Evolutionary conservation across 78 protist genomes (phyloP).

Genomic region (slime mould (Dictyostelium discoideum)): DNA sequence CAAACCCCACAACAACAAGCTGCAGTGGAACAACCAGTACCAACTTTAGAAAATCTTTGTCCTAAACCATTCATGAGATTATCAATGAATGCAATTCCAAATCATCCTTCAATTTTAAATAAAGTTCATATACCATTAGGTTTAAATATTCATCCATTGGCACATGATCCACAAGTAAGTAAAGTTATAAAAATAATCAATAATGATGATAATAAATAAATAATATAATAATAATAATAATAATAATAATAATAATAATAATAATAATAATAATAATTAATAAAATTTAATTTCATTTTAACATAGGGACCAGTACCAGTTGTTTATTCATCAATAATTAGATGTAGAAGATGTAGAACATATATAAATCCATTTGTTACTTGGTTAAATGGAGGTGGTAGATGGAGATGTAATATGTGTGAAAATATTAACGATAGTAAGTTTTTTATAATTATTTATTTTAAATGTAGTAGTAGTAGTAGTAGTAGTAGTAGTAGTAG

Average conservation of each 20-base stretch:
- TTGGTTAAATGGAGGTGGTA: slow-evolving; percentile 82
- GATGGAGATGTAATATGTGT: slow-evolving; percentile 92
- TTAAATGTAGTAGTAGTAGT: too few relatives aligned
- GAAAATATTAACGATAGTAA: slow-evolving; percentile 82
- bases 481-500: too few relatives aligned
- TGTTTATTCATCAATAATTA: slow-evolving; percentile 61
- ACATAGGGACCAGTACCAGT: slow-evolving; percentile 72
- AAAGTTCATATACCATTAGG: slow-evolving; percentile 79
- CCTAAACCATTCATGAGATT: slow-evolving; percentile 68
- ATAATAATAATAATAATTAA: neutral
- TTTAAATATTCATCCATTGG: slow-evolving; percentile 69
- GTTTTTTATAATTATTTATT: neutral
- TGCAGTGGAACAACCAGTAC: neutral
- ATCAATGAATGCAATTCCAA: slow-evolving; percentile 78
- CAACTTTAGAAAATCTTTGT: slow-evolving; percentile 72
- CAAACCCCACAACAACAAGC: slow-evolving; percentile 13
- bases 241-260: neutral
- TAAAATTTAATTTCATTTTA: too few relatives aligned
- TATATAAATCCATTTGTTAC: slow-evolving; percentile 90
- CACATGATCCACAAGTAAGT: slow-evolving; percentile 50
- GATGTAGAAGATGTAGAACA: slow-evolving; percentile 88
- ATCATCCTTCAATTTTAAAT: slow-evolving; percentile 5
- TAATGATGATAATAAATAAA: too few relatives aligned
- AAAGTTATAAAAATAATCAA: neutral
- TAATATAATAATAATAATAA: neutral